Base-by-base conservation (phyloP, 805 yeast genomes). In the Phaffomyces opuntiae region DNA sequence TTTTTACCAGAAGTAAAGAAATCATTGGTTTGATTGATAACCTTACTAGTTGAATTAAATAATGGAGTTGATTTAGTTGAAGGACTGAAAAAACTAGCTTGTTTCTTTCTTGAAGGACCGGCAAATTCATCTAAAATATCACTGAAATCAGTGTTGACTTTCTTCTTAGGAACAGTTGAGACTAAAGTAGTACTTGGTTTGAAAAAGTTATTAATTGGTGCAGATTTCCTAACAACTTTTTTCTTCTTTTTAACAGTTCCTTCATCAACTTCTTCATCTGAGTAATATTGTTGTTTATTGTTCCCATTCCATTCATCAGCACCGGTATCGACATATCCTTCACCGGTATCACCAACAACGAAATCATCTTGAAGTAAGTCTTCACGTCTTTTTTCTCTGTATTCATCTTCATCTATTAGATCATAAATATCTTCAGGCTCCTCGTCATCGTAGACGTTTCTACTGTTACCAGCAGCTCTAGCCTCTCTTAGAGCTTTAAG, bases 281-380 rank as follows among this genome's bases (percentile, higher is more conserved):
- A 74, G 55, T 75, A 77, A 43, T 71, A 66, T 34, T 49, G 42
- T 38, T 74, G 76, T 44, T 71, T 68, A 45, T 70, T 60, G 32
- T 70, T 64, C 36, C 69, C 73, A 48, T 81, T 95, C 90, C 95
- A 88, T 49, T 88, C 96, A 56, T 91, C 95, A 8, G 75, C 86
- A 47, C 99, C 99, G 38, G 85, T 85, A 56, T 93, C 98, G 1
- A 88, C 90, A 59, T 91, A 91, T 0, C 97, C 98, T 52, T 83
- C 84, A 29, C 96, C 96, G 53, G 85, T 81, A 62, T 91, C 98
- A 61, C 89, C 96, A 3, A 88, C 95, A 34, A 91, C 93, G 61
- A 91, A 91, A 62, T 91, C 96, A 58, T 91, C 96, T 50, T 85
- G 82, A 63, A 88, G 72, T 40, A 93, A 70, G 48, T 89, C 87